phyloP scores from a whole-genome alignment of 2,329 filamentous ascomycete genomes.

The Sphaerulina musiva region DNA sequence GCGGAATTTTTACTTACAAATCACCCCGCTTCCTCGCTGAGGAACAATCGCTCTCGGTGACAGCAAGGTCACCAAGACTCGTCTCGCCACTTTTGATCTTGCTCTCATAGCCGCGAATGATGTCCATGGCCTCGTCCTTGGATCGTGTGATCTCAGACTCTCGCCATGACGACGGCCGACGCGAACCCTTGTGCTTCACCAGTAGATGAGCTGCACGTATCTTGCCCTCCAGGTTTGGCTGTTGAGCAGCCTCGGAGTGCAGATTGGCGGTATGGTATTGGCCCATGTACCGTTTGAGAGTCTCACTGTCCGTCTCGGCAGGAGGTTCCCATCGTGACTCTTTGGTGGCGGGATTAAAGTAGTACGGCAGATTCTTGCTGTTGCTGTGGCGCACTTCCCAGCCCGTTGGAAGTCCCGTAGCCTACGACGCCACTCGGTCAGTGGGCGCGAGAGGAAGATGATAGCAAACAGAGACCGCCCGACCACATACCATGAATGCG shows the following conservation, averaged over 20 bases:
- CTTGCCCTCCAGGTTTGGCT: conserved; percentile 57
- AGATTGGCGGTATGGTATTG: conserved; percentile 60
- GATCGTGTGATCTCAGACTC: conserved; percentile 80
- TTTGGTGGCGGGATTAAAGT: conserved; percentile 84
- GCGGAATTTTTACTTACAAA: conserved; percentile 48
- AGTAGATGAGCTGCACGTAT: conserved; percentile 89
- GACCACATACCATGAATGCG: conserved; percentile 3
- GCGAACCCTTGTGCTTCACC: conserved; percentile 84
- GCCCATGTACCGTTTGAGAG: conserved; percentile 91
- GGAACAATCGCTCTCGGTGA: conserved; percentile 88
- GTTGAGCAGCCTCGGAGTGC: conserved; percentile 22
- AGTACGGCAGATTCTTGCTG: conserved; percentile 97
- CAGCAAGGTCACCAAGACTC: conserved; percentile 74
- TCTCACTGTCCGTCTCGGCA: conserved; percentile 77
- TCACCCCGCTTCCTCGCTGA: conserved; percentile 92
- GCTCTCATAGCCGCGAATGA: conserved; percentile 67
- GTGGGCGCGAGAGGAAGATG: neutral
- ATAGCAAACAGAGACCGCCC: neutral
- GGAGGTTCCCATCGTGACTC: conserved; percentile 95
- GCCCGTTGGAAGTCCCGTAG: conserved; percentile 30
- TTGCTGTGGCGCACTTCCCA: conserved; percentile 90
- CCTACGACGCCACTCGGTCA: conserved; percentile 12
- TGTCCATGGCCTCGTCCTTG: conserved; percentile 77
- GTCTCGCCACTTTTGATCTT: conserved; percentile 65
- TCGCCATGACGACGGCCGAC: conserved; percentile 87